Evolutionary conservation across 768 basidiomycete genomes (phyloP).

Genomic region (Dentipellis sp.): DNA sequence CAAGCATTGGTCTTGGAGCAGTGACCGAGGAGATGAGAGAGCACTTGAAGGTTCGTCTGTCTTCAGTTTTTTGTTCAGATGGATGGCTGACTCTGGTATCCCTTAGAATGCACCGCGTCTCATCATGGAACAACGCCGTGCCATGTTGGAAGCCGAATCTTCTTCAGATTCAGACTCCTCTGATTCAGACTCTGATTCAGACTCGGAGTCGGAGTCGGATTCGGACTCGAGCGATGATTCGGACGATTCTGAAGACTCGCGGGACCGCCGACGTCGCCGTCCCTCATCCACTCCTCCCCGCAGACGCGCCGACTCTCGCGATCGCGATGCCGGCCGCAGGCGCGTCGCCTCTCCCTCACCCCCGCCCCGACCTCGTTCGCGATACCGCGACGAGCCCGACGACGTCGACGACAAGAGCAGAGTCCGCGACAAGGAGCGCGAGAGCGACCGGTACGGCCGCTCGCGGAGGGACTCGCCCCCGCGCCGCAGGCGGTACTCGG

Average conservation of each 20-base stretch:
- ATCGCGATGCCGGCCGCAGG: constrained; percentile 3
- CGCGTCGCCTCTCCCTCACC: constrained; percentile 4
- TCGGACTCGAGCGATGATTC: constrained; percentile 29
- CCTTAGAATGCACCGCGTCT: constrained; percentile 79
- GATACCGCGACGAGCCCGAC: constrained; percentile 3
- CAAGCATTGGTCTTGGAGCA: constrained; percentile 83
- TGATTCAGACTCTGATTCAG: constrained; percentile 31
- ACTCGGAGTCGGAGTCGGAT: constrained; percentile 29
- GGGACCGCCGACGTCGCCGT: constrained; percentile 18
- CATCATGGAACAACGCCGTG: constrained; percentile 91
- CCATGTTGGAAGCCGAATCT: constrained; percentile 66
- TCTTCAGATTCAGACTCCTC: constrained; percentile 33
- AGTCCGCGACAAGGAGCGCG: constrained; percentile 1
- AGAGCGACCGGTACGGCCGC: constrained; percentile 4
- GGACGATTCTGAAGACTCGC: constrained; percentile 27
- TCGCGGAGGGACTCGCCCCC: constrained; percentile 5
- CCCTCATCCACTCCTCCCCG: constrained; percentile 26
- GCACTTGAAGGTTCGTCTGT: constrained; percentile 68
- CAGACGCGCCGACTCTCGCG: constrained; percentile 1
- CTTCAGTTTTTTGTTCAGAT: not conserved
- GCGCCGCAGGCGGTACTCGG: not conserved
- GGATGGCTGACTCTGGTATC: constrained; percentile 4
- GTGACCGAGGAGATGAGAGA: constrained; percentile 97
- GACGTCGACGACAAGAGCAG: constrained; percentile 1
- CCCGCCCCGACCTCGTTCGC: not conserved